Base-by-base conservation (phyloP, 106 monocot genomes). In the Allium fistulosum region DNA sequence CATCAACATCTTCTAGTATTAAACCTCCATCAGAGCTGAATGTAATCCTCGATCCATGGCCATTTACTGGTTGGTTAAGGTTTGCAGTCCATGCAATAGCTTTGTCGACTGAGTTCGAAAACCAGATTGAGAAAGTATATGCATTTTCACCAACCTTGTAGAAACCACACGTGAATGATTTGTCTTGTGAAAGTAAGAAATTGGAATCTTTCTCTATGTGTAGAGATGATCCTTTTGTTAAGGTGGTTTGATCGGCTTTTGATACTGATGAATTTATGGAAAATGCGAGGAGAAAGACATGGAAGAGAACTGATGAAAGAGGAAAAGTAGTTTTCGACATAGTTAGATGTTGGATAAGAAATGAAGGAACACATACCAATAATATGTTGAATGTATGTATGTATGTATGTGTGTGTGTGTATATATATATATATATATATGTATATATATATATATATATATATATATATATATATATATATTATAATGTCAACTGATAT, bases 51-150 rank as follows among this genome's bases (percentile, higher is more conserved):
- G 80, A 80, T 2, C 75, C 66, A 3, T 50, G 55, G 46, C 87
- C 87, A 51, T 87, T 83, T 10, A 83, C 83, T 1, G 80, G 77
- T 9, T 51, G 69, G 62, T 81, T 73, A 59, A 72, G 80, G 66
- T 81, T 88, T 28, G 84, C 84, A 2, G 81, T 74, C 84, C 84
- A 88, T 15, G 62, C 68, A 4, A 63, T 55, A 22, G 78, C 75
- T 10, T 65, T 61, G 48, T 56, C 47, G 11, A 46, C 45, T 0
- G 84, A 80, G 48, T 77, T 48, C 26, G 80, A 52, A 77, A 77
- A 80, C 84, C 84, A 84, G 72, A 80, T 67, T 26, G 80, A 73
- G 70, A 84, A 77, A 46, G 67, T 48, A 67, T 64, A 80, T 22
- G 77, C 84, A 55, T 84, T 84, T 8, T 6, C 2, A 4, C 84